Evolutionary conservation across 805 yeast genomes (phyloP).

Genomic region (Candida hispaniensis): DNA sequence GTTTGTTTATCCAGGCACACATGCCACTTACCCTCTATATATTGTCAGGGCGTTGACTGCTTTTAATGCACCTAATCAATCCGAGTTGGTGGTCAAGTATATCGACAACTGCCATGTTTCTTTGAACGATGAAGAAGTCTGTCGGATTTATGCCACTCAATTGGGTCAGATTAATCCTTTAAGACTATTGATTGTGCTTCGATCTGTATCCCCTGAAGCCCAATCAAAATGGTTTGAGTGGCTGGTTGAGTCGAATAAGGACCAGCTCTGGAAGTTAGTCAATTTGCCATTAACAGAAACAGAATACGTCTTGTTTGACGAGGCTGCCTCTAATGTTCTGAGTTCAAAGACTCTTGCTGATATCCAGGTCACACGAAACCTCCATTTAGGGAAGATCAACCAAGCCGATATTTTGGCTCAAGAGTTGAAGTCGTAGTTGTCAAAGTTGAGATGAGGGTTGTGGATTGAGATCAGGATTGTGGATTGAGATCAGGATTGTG

Average conservation of each 20-base stretch:
- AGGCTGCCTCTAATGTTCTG: constrained; percentile 1
- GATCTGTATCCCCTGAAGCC: not conserved
- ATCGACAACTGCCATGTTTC: too few species aligned
- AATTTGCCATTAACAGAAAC: constrained; percentile 1
- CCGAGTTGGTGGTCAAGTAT: too few species aligned
- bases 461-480: too few species aligned
- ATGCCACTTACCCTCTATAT: constrained; percentile 5
- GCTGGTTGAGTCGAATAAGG: constrained; percentile 2
- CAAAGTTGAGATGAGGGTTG: too few species aligned
- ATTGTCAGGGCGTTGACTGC: constrained; percentile 1
- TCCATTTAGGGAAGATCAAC: constrained; percentile 4
- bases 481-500: too few species aligned
- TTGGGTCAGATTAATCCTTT: constrained; percentile 9
- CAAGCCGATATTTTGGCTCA: too few species aligned
- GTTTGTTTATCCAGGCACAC: constrained; percentile 4
- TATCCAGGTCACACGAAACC: constrained; percentile 4
- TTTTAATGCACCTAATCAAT: too few species aligned
- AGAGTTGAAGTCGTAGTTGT: too few species aligned
- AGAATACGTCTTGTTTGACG: not conserved
- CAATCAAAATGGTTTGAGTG: constrained; percentile 3
- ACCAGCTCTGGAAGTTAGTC: constrained; percentile 5
- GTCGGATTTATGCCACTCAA: too few species aligned
- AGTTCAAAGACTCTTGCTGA: not conserved
- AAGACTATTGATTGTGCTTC: constrained; percentile 2
- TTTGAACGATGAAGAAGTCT: too few species aligned